These are phyloP conservation scores for Dioscorea alata DNA, from an alignment of 106 monocot genomes.

Conservation along the genomic window DNA sequence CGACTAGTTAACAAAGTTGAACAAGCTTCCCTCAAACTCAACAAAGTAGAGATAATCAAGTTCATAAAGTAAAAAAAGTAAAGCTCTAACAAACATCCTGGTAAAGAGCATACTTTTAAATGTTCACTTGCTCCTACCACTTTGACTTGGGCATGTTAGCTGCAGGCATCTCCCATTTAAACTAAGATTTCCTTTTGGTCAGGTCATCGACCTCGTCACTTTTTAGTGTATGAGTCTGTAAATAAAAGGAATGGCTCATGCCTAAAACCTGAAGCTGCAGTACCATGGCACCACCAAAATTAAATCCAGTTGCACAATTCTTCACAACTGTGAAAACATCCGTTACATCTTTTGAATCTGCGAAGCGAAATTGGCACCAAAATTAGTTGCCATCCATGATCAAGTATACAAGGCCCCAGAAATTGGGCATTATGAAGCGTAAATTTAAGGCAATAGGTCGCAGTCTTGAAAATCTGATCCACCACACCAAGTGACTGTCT, in stretches of 20 bases:
- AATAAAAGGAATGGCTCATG: too few species aligned
- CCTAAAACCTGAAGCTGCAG: slow-evolving; percentile 53
- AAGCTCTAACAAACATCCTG: not conserved
- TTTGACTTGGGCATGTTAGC: slow-evolving; percentile 36
- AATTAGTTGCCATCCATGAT: too few species aligned
- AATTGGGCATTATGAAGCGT: too few species aligned
- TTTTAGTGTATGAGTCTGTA: slow-evolving; percentile 10
- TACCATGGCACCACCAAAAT: too few species aligned
- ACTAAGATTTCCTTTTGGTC: slow-evolving; percentile 37
- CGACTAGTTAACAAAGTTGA: not conserved
- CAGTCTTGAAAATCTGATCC: too few species aligned
- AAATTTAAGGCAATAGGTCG: too few species aligned
- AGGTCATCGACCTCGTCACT: slow-evolving; percentile 53
- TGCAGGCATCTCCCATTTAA: slow-evolving; percentile 64
- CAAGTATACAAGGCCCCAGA: too few species aligned
- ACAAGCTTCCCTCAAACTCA: too few species aligned
- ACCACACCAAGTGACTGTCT: too few species aligned
- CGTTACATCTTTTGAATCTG: slow-evolving; percentile 74
- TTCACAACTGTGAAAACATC: slow-evolving; percentile 32
- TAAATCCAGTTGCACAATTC: too few species aligned
- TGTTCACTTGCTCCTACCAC: slow-evolving; percentile 65
- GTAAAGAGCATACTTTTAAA: slow-evolving; percentile 23
- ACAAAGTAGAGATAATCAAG: not conserved
- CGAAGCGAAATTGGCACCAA: slow-evolving; percentile 2
- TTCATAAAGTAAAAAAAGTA: not conserved